phyloP scores from a whole-genome alignment of 768 basidiomycete species.

The Fomitopsis pulvina region DNA sequence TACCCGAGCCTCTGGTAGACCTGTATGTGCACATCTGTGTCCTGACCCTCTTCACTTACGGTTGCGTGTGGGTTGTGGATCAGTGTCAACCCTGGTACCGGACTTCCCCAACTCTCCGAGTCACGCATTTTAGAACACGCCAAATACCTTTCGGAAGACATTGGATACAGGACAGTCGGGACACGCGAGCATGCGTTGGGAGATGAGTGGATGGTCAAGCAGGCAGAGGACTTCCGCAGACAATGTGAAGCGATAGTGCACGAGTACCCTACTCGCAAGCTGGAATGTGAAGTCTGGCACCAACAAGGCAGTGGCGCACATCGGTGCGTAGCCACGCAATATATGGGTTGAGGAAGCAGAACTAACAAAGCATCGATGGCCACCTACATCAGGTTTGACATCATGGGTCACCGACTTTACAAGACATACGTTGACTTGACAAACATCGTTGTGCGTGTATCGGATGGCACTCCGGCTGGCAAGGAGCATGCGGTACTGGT shows the following conservation, averaged over 20 bases:
- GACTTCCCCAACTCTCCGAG: slow-evolving; percentile 68
- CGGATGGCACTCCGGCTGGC: slow-evolving; percentile 61
- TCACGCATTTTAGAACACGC: slow-evolving; percentile 56
- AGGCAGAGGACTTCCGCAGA: slow-evolving; percentile 52
- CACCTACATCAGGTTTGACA: slow-evolving; percentile 82
- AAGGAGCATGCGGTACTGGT: slow-evolving; percentile 83
- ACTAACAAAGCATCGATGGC: background rate
- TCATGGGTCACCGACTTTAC: slow-evolving; percentile 79
- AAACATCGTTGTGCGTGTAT: slow-evolving; percentile 85
- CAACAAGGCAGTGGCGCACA: slow-evolving; percentile 87
- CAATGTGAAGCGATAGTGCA: slow-evolving; percentile 49
- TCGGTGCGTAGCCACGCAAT: slow-evolving; percentile 43
- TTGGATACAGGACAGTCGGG: slow-evolving; percentile 89
- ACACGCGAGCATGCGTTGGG: slow-evolving; percentile 82
- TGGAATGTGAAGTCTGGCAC: slow-evolving; percentile 90
- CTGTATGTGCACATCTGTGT: slow-evolving; percentile 32
- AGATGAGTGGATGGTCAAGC: slow-evolving; percentile 73
- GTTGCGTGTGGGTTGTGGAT: background rate
- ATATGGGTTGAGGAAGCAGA: too few relatives aligned
- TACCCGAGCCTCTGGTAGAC: slow-evolving; percentile 49
- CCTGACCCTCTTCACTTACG: background rate
- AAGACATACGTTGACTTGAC: slow-evolving; percentile 84
- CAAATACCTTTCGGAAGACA: slow-evolving; percentile 71
- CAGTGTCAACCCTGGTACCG: slow-evolving; percentile 41
- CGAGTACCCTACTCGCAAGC: slow-evolving; percentile 34